Percentiles rank a stretch among this genome's conserved stretches.
Conservation (phyloP, 2,329 filamentous ascomycete genomes). For the Penicillium polonicum region DNA sequence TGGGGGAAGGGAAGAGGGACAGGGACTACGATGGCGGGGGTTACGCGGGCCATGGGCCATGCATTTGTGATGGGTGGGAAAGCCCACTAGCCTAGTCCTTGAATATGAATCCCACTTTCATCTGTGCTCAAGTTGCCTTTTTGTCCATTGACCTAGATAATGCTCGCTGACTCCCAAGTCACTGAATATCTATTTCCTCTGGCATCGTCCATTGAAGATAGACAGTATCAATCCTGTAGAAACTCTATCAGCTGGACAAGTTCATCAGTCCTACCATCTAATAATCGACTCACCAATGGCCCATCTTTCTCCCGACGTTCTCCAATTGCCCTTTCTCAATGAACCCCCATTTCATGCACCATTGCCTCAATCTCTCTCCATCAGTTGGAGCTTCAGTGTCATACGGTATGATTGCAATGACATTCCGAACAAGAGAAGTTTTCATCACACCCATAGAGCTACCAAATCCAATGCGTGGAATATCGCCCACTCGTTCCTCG, state of each 20-base stretch:
- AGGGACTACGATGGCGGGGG: too few relatives aligned
- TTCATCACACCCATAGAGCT: background rate
- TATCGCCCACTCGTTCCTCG: conserved; percentile 3
- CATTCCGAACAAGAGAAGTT: conserved; percentile 24
- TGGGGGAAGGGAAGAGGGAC: too few relatives aligned
- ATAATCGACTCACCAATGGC: conserved; percentile 29
- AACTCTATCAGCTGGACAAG: background rate
- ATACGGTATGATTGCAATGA: conserved; percentile 43
- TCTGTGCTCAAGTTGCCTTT: background rate
- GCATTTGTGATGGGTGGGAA: background rate
- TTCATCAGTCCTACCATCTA: background rate
- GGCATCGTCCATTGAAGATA: conserved; percentile 15
- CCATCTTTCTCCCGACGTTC: conserved; percentile 40
- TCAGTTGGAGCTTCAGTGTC: conserved; percentile 34
- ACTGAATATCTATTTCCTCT: background rate
- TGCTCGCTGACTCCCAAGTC: background rate
- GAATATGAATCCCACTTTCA: background rate
- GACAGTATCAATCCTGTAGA: conserved; percentile 17
- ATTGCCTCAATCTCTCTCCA: conserved; percentile 37
- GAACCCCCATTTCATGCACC: conserved; percentile 43
- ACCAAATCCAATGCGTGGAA: conserved; percentile 1
- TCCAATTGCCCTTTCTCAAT: conserved; percentile 40
- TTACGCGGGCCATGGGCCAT: background rate
- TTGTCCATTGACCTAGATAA: background rate
- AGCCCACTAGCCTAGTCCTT: background rate